A percentile compares a stretch with the other conserved stretches of the same genome.
Evolutionary conservation across 2,329 filamentous ascomycete genomes (phyloP).

Genomic region (Epichloe gansuensis): DNA sequence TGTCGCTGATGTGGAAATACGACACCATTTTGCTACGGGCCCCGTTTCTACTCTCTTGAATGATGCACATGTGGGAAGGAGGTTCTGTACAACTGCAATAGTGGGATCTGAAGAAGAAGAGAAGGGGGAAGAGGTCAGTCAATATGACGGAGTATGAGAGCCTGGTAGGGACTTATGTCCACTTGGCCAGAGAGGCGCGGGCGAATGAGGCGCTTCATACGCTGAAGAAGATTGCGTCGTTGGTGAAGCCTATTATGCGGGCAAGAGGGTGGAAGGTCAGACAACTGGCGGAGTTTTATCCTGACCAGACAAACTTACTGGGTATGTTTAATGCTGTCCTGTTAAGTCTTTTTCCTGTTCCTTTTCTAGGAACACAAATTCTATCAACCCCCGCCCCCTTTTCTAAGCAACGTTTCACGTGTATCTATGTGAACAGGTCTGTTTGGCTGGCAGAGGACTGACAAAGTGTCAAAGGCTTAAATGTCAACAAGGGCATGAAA

Average conservation of each 20-base stretch:
- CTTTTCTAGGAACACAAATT: no score
- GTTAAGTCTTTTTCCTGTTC: no score
- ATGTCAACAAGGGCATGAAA: constrained; percentile 62
- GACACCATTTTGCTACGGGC: not conserved
- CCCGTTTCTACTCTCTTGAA: no score
- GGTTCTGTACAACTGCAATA: no score
- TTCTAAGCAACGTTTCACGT: not conserved
- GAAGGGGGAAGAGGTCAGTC: not conserved
- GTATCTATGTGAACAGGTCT: not conserved
- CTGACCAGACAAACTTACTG: constrained; percentile 58
- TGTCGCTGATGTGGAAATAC: not conserved
- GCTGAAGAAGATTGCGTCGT: constrained; percentile 69
- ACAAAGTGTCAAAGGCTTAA: constrained; percentile 43
- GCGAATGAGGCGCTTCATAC: constrained; percentile 42
- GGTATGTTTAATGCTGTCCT: constrained; percentile 31
- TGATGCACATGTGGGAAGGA: no score
- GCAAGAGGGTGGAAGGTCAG: constrained; percentile 70
- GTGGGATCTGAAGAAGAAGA: no score
- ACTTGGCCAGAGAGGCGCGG: constrained; percentile 34
- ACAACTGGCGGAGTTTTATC: constrained; percentile 76
- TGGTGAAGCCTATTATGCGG: constrained; percentile 92
- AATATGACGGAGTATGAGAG: constrained; percentile 23
- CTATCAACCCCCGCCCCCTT: not conserved
- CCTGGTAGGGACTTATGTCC: constrained; percentile 34
- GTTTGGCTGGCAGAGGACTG: not conserved